A percentile compares a stretch with the other conserved stretches of the same genome.
These are phyloP conservation scores for Nicotiana tabacum DNA, from an alignment of 257 asterid genomes.

Conservation along the genomic window DNA sequence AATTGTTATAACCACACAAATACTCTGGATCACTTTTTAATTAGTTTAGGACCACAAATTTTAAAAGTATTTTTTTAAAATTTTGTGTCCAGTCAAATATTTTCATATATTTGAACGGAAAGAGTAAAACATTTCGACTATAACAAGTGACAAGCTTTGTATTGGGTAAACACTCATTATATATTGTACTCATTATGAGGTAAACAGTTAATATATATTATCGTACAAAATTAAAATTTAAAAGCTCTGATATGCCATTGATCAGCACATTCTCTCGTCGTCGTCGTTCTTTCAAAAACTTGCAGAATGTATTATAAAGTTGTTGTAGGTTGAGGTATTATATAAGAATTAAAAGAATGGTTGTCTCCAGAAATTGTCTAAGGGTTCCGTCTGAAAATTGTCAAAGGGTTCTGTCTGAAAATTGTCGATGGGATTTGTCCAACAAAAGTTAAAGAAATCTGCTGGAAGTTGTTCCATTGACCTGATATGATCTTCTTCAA, in stretches of 20 bases:
- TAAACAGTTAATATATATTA: too few species aligned
- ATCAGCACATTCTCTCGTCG: background rate
- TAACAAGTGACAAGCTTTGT: background rate
- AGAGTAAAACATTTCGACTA: background rate
- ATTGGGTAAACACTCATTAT: background rate
- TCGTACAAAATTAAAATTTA: background rate
- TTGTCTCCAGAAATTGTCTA: background rate
- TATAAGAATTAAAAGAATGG: background rate
- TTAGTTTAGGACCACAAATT: too few species aligned
- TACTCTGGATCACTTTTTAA: too few species aligned
- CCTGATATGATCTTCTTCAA: background rate
- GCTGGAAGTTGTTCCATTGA: background rate
- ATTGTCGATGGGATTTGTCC: background rate
- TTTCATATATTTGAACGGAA: too few species aligned
- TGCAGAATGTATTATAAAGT: background rate
- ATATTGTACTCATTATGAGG: too few species aligned
- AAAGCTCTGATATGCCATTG: background rate
- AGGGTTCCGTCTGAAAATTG: slow-evolving; percentile 19
- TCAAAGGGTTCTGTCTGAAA: slow-evolving; percentile 8
- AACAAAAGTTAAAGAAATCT: background rate
- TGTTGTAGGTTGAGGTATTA: too few species aligned
- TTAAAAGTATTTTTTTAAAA: too few species aligned
- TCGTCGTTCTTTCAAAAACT: background rate
- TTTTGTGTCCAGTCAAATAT: too few species aligned
- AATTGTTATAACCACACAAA: too few species aligned